phyloP scores from a whole-genome alignment of 805 yeast species.

The Yarrowia yakushimensis region DNA sequence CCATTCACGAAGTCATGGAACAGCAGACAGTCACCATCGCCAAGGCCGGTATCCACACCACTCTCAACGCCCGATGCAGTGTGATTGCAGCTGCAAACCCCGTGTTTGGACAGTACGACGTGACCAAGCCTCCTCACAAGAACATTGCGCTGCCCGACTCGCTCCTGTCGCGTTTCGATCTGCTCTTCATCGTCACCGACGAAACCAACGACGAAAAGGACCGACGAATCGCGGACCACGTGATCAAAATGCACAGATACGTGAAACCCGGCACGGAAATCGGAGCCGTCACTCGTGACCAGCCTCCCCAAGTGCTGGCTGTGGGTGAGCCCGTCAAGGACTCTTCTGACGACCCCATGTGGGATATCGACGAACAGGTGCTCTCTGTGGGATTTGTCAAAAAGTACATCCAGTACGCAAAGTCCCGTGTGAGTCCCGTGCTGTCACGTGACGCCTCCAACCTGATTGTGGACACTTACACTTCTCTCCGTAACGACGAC shows the following conservation, averaged over 20 bases:
- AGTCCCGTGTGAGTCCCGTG: constrained; percentile 78
- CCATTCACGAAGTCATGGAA: constrained; percentile 99
- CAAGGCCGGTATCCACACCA: constrained; percentile 95
- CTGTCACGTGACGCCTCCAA: constrained; percentile 74
- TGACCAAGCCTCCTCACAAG: constrained; percentile 92
- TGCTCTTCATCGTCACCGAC: constrained; percentile 92
- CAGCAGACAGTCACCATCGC: constrained; percentile 97
- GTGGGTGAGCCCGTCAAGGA: constrained; percentile 65
- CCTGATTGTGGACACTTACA: constrained; percentile 73
- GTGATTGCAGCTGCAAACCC: constrained; percentile 99
- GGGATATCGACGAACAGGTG: constrained; percentile 44
- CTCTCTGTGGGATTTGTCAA: constrained; percentile 81
- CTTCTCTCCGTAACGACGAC: constrained; percentile 72
- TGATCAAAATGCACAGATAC: constrained; percentile 86
- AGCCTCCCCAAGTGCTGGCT: constrained; percentile 63
- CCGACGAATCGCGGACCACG: constrained; percentile 88
- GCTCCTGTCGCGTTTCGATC: constrained; percentile 90
- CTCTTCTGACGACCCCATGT: constrained; percentile 45
- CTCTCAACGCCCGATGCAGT: constrained; percentile 93
- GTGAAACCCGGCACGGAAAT: constrained; percentile 82
- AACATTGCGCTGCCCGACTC: constrained; percentile 98
- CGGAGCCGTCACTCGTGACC: constrained; percentile 91
- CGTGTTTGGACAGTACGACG: constrained; percentile 92
- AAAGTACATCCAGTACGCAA: constrained; percentile 91
- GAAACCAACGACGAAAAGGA: constrained; percentile 84